Base-by-base conservation (phyloP, 345 rosid species). In the Nasturtium officinale region DNA sequence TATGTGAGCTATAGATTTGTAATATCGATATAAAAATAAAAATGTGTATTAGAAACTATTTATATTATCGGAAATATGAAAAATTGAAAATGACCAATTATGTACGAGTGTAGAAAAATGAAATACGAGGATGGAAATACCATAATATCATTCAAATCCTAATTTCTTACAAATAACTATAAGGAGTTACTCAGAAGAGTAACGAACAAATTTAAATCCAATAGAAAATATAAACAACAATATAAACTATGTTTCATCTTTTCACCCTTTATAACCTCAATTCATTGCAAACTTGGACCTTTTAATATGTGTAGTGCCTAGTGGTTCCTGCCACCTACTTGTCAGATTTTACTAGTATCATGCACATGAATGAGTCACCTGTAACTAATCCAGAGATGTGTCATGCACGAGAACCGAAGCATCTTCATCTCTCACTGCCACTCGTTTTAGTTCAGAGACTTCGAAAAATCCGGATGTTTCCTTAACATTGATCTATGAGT, bases 381-480 rank as follows among this genome's bases (percentile, higher is more conserved):
- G 40, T 21, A 5, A 69, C 46, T 20, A 43, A 20, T 20, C 46
- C 52, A 37, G 51, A 59, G 15, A 72, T 58, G 61, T 72, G 76
- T 52, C 43, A 26, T 23, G 7, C 69, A 72, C 61, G 43, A 72
- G 69, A 61, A 61, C 68, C 61, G 6, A 51, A 26, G 43, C 76
- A 61, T 72, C 21, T 38, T 26, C 3, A 71, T 35, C 67, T 33
- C 28, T 57, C n/a, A 47, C 13, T 47, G 11, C 47, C 33, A 58
- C 8, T 33, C 2, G 56, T 45, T 55, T 57, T 37, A 56, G 45
- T 33, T 68, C 72, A 69, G 2, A 21, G 58, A 21, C 48, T 69
- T 45, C 4, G 28, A 5, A 17, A 15, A 18, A 1, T 7, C 5
- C 2, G 29, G 12, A 28, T 42, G 63, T 37, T 28, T 17, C 61